These are phyloP conservation scores for Ilyonectria robusta DNA, from an alignment of 2,329 filamentous ascomycete species.

Conservation along the genomic window DNA sequence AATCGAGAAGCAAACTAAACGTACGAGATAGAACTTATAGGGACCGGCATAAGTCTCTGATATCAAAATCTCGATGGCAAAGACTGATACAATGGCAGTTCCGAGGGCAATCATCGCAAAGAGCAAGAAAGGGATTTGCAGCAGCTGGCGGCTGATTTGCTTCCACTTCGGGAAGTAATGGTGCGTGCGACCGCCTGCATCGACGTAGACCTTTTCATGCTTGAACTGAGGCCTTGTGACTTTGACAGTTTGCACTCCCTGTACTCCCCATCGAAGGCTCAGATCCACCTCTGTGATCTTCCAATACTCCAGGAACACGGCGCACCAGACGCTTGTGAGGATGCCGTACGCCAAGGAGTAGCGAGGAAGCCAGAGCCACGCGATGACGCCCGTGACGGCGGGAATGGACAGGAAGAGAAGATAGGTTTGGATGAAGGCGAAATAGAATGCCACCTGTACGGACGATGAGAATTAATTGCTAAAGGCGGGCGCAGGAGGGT, in stretches of 20 bases:
- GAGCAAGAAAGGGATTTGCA: slow-evolving; percentile 79
- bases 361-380: slow-evolving; percentile 77
- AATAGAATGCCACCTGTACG: slow-evolving; percentile 79
- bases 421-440: slow-evolving; percentile 86
- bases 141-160: slow-evolving; percentile 74
- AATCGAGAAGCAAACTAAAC: slow-evolving; percentile 34
- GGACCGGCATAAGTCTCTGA: slow-evolving; percentile 81
- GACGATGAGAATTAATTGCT: not conserved
- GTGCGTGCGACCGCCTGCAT: slow-evolving; percentile 74
- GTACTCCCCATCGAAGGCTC: slow-evolving; percentile 79
- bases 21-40: slow-evolving; percentile 74
- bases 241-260: slow-evolving; percentile 77
- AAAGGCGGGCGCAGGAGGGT: too few species aligned
- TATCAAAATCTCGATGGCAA: slow-evolving; percentile 82
- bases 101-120: slow-evolving; percentile 72
- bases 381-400: slow-evolving; percentile 75
- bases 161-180: slow-evolving; percentile 76
- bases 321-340: slow-evolving; percentile 77
- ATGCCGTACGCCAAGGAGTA: slow-evolving; percentile 80
- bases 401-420: slow-evolving; percentile 80
- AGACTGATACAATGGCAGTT: slow-evolving; percentile 76
- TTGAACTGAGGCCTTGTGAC: slow-evolving; percentile 75
- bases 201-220: slow-evolving; percentile 72
- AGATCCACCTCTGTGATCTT: slow-evolving; percentile 82
- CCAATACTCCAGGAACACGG: slow-evolving; percentile 85